phyloP scores from a whole-genome alignment of 23 red algal species.

The Agarophyton chilense region DNA sequence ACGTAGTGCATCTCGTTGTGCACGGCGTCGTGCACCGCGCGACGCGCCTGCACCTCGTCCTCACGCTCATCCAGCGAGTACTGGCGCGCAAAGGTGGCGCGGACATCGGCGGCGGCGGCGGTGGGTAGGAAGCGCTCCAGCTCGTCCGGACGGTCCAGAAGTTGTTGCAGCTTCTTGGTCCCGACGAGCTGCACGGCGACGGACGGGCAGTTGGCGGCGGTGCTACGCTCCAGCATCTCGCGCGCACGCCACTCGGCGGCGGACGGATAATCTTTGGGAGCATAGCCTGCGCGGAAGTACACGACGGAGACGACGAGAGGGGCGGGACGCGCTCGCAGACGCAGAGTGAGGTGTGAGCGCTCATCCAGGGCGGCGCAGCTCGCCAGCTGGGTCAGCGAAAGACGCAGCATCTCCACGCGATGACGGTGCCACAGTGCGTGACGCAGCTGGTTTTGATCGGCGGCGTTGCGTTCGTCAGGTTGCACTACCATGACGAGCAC shows the following conservation, averaged over 20 bases:
- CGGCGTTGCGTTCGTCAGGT: slow-evolving; percentile 81
- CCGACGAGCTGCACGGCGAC: slow-evolving; percentile 91
- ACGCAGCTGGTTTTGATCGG: slow-evolving; percentile 84
- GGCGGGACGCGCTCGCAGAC: background rate
- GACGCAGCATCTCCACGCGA: slow-evolving; percentile 66
- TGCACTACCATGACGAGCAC: slow-evolving; percentile 87
- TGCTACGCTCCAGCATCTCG: slow-evolving; percentile 60
- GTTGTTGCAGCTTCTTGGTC: slow-evolving; percentile 99
- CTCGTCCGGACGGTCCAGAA: slow-evolving; percentile 63
- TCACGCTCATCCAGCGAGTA: slow-evolving; percentile 45
- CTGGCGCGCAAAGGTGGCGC: slow-evolving; percentile 81
- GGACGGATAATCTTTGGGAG: slow-evolving; percentile 80
- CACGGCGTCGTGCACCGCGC: slow-evolving; percentile 49
- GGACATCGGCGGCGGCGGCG: slow-evolving; percentile 57
- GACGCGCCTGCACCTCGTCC: slow-evolving; percentile 10
- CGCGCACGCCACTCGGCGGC: slow-evolving; percentile 84
- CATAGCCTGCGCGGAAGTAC: slow-evolving; percentile 97
- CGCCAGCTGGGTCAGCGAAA: slow-evolving; percentile 62
- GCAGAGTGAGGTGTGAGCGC: background rate
- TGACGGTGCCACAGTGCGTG: slow-evolving; percentile 61
- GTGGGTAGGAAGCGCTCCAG: slow-evolving; percentile 65
- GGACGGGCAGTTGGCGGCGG: slow-evolving; percentile 77
- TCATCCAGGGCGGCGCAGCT: background rate
- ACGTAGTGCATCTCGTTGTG: slow-evolving; percentile 74
- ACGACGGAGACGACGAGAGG: slow-evolving; percentile 64